phyloP scores from a whole-genome alignment of 148 eudicot genomes.

The Vaccinium macrocarpon region DNA sequence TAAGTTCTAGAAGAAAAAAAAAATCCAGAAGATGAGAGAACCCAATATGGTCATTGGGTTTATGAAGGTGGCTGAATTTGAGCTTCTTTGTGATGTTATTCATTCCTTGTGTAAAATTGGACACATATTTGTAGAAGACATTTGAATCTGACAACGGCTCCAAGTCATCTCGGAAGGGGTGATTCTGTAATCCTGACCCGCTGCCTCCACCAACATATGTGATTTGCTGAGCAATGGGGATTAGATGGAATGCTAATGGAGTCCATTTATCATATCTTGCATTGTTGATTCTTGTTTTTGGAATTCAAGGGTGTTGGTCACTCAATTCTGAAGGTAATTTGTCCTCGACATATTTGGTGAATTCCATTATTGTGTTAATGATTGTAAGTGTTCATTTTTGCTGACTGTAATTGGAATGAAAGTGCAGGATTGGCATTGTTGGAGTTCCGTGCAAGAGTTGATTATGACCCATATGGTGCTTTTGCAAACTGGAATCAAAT shows the following conservation, averaged over 20 bases:
- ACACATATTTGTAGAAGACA: background rate
- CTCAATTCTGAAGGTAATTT: constrained; percentile 75
- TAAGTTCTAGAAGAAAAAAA: background rate
- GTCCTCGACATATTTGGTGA: background rate
- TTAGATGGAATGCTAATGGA: constrained; percentile 54
- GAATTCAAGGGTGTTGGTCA: constrained; percentile 50
- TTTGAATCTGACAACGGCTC: constrained; percentile 13
- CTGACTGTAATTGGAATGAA: constrained; percentile 12
- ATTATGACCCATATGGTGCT: constrained; percentile 58
- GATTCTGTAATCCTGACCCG: constrained; percentile 39
- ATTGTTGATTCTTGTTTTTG: constrained; percentile 48
- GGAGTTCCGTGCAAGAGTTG: constrained; percentile 50
- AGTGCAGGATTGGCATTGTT: constrained; percentile 71
- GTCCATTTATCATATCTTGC: constrained; percentile 44
- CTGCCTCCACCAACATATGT: constrained; percentile 36
- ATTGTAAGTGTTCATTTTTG: background rate
- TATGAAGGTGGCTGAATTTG: constrained; percentile 26
- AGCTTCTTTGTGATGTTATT: constrained; percentile 32
- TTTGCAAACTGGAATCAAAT: constrained; percentile 70
- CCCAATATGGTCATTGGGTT: constrained; percentile 31
- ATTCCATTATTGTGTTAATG: background rate
- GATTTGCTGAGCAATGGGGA: constrained; percentile 65
- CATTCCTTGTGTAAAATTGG: constrained; percentile 13
- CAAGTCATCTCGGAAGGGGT: constrained; percentile 41
- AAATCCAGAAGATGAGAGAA: constrained; percentile 39